Evolutionary conservation across 2,329 filamentous ascomycete genomes (phyloP).

Genomic region (Aspergillus sojae): DNA sequence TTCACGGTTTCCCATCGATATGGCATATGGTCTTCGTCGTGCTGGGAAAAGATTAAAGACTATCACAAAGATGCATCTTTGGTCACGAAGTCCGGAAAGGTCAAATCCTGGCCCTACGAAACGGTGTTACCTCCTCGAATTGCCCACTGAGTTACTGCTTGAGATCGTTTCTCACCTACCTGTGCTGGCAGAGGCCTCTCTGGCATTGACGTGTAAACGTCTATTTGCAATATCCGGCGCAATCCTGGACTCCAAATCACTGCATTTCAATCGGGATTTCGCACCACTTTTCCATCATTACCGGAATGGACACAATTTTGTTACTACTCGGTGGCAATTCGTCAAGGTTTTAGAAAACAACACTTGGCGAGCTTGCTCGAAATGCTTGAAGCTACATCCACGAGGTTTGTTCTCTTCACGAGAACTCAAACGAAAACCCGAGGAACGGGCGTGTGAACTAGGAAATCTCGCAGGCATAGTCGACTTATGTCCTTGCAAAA

Average conservation of each 20-base stretch:
- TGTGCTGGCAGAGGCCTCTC: slow-evolving; percentile 37
- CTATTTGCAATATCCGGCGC: slow-evolving; percentile 36
- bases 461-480: slow-evolving; percentile 40
- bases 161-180: slow-evolving; percentile 41
- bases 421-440: slow-evolving; percentile 37
- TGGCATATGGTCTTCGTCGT: slow-evolving; percentile 34
- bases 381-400: slow-evolving; percentile 44
- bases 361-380: slow-evolving; percentile 40
- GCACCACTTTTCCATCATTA: slow-evolving; percentile 45
- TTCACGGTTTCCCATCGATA: slow-evolving; percentile 20
- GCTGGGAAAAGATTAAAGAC: slow-evolving; percentile 33
- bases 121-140: slow-evolving; percentile 38
- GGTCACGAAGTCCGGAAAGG: slow-evolving; percentile 24
- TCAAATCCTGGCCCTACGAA: slow-evolving; percentile 17
- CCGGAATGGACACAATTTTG: slow-evolving; percentile 39
- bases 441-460: slow-evolving; percentile 36
- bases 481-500: slow-evolving; percentile 44
- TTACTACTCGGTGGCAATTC: slow-evolving; percentile 40
- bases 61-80: slow-evolving; percentile 32
- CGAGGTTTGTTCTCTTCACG: slow-evolving; percentile 34
- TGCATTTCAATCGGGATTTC: slow-evolving; percentile 43
- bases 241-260: slow-evolving; percentile 34
- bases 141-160: slow-evolving; percentile 41
- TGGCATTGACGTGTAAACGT: slow-evolving; percentile 44
- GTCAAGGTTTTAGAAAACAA: slow-evolving; percentile 39